Conservation (phyloP, 208 protist species). For the Herpetomonas samuelpessoai region DNA sequence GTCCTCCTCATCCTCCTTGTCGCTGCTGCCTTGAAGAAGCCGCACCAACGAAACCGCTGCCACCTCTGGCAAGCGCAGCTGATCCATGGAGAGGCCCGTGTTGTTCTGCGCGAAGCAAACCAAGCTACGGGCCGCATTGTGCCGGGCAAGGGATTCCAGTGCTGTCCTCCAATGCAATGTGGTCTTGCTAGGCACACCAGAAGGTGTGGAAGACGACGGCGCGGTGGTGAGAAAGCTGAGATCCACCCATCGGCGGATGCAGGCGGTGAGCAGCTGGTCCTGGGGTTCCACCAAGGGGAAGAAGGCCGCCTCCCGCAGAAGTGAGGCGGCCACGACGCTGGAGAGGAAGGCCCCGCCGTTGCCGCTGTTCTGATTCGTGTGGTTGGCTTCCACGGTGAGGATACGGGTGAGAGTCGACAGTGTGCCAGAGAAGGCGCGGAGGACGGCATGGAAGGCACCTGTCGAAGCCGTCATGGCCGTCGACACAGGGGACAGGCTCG, state of each 20-base stretch:
- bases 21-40: constrained; percentile 28
- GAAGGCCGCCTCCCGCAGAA: constrained; percentile 34
- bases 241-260: constrained; percentile 58
- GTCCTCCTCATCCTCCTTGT: not conserved
- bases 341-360: constrained; percentile 4
- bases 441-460: not conserved
- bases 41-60: constrained; percentile 29
- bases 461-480: not conserved
- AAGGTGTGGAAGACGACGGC: not conserved
- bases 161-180: too few relatives aligned
- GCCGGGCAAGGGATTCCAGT: too few relatives aligned
- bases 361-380: not conserved
- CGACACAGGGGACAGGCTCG: not conserved
- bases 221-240: constrained; percentile 21
- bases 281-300: constrained; percentile 22
- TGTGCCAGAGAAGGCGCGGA: not conserved
- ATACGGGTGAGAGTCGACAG: not conserved
- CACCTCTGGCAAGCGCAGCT: constrained; percentile 31
- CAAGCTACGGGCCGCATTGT: constrained; percentile 27
- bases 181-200: too few relatives aligned
- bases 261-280: constrained; percentile 46
- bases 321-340: constrained; percentile 47
- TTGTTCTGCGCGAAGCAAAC: constrained; percentile 35
- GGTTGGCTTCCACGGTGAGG: not conserved
- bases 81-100: constrained; percentile 24